These are phyloP conservation scores for Trametes elegans DNA, from an alignment of 768 basidiomycete species.

Conservation along the genomic window DNA sequence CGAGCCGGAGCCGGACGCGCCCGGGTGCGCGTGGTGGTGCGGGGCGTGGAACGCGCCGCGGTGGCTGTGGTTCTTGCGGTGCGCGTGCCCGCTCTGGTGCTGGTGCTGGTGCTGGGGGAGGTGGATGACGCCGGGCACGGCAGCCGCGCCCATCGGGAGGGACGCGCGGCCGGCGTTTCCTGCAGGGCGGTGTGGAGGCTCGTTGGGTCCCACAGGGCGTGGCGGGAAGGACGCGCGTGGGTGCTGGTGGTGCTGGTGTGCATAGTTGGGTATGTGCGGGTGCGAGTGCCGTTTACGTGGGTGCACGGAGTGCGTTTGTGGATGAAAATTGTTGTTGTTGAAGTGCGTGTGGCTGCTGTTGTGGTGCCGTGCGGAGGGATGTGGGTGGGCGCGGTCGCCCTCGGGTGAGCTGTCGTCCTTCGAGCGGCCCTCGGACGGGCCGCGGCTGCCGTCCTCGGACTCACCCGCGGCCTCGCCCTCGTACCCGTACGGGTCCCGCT, in stretches of 20 bases:
- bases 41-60: background rate
- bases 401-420: slow-evolving; percentile 10
- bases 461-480: slow-evolving; percentile 16
- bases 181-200: slow-evolving; percentile 18
- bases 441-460: slow-evolving; percentile 8
- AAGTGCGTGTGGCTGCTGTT: background rate
- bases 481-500: slow-evolving; percentile 32
- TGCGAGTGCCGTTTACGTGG: slow-evolving; percentile 26
- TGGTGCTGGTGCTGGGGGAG: slow-evolving; percentile 23
- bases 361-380: background rate
- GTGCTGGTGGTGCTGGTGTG: slow-evolving; percentile 16
- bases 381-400: slow-evolving; percentile 1
- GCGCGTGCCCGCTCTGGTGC: background rate
- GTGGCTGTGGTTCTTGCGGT: slow-evolving; percentile 4
- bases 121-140: slow-evolving; percentile 28
- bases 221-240: slow-evolving; percentile 12
- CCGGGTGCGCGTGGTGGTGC: slow-evolving; percentile 6
- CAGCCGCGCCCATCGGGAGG: slow-evolving; percentile 9
- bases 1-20: slow-evolving; percentile 15
- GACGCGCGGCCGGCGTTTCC: slow-evolving; percentile 4
- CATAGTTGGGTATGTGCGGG: slow-evolving; percentile 15
- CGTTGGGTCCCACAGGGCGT: slow-evolving; percentile 1
- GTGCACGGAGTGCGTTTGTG: slow-evolving; percentile 18
- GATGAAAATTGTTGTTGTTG: slow-evolving; percentile 16
- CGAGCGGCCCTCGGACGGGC: background rate